phyloP scores from a whole-genome alignment of 176 grass and related monocot genomes.

The Coix lacrymajobi region DNA sequence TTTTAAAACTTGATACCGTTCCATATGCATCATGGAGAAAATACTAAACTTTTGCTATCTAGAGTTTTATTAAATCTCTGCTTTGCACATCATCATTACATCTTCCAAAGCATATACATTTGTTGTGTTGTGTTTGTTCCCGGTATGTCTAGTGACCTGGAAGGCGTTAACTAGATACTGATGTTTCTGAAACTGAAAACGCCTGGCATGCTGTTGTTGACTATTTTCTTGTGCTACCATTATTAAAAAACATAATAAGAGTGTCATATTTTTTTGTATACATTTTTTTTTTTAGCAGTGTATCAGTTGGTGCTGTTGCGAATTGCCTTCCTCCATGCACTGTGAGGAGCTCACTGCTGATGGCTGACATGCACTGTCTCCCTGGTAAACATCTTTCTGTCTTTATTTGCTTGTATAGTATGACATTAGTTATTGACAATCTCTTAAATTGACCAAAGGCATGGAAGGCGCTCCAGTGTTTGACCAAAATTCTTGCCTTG shows the following conservation, averaged over 20 bases:
- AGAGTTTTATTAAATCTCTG: background rate
- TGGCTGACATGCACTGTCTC: conserved; percentile 82
- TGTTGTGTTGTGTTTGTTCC: background rate
- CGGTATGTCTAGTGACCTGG: background rate
- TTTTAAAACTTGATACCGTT: background rate
- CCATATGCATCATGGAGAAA: background rate
- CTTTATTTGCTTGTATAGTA: conserved; percentile 1
- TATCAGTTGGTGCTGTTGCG: conserved; percentile 74
- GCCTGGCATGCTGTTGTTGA: background rate
- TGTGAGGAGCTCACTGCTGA: conserved; percentile 48
- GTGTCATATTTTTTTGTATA: conserved; percentile 16
- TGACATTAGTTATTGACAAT: conserved; percentile 28
- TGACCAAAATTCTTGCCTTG: conserved; percentile 57
- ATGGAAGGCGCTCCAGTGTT: conserved; percentile 96
- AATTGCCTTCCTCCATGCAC: conserved; percentile 69
- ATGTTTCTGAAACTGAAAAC: background rate
- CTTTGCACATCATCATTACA: background rate
- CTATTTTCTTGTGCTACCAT: background rate
- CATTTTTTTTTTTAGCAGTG: conserved; percentile 41
- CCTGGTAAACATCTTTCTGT: conserved; percentile 47
- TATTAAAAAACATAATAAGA: background rate
- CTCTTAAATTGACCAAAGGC: conserved; percentile 48
- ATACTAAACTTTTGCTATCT: conserved; percentile 6
- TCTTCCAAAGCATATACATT: background rate
- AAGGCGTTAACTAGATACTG: background rate